Percentiles rank a stretch among this genome's conserved stretches.
Conservation (phyloP, 2,329 filamentous ascomycete genomes). For the Trichoderma sp. region DNA sequence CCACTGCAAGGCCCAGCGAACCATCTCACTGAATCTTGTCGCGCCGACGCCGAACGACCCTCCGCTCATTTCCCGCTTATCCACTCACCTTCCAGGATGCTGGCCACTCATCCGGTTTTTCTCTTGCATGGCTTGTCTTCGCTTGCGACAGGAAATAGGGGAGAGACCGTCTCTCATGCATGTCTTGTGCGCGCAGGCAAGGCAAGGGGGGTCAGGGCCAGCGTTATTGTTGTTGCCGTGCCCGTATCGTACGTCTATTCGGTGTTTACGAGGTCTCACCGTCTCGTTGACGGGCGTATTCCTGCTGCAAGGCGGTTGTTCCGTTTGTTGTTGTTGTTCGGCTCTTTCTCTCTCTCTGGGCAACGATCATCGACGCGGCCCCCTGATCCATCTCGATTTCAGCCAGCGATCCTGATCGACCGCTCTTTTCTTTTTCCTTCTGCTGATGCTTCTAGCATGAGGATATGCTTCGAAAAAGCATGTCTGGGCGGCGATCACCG, state of each 20-base stretch:
- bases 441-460: neutral
- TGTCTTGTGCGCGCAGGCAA: conserved; percentile 16
- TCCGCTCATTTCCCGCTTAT: conserved; percentile 25
- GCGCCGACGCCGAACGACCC: conserved; percentile 13
- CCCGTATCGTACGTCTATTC: neutral
- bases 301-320: neutral
- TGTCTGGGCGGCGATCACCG: conserved; percentile 11
- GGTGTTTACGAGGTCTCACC: neutral
- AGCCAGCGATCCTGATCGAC: conserved; percentile 15
- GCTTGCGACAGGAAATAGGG: conserved; percentile 12
- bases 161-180: conserved; percentile 5
- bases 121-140: neutral
- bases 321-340: conserved; percentile 1
- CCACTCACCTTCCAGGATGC: conserved; percentile 21
- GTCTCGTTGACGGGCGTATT: conserved; percentile 3
- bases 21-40: neutral
- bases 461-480: neutral
- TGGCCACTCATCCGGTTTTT: conserved; percentile 5
- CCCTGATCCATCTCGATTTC: conserved; percentile 19
- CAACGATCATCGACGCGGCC: conserved; percentile 5
- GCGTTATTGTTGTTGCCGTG: neutral
- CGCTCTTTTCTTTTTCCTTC: neutral
- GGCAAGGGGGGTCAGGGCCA: neutral
- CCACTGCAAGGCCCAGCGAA: neutral
- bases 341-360: neutral